Evolutionary conservation across 805 yeast genomes (phyloP).

Genomic region (Ogataea parapolymorpha): DNA sequence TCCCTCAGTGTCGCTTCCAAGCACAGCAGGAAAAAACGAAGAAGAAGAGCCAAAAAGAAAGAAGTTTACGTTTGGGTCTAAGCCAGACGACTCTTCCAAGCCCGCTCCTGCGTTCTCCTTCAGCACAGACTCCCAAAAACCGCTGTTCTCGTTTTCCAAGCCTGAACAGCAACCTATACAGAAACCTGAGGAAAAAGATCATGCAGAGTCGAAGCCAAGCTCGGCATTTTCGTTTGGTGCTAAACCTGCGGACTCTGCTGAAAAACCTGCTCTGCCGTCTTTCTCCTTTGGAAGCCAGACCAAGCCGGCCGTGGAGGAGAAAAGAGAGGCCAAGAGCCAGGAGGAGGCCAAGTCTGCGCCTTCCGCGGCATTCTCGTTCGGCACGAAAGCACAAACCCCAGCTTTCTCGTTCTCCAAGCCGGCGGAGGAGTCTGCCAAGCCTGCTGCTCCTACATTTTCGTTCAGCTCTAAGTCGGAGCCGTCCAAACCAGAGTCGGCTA

Average conservation of each 20-base stretch:
- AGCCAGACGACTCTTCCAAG: background rate
- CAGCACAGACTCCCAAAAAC: background rate
- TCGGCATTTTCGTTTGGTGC: slow-evolving; percentile 1
- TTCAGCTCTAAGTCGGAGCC: background rate
- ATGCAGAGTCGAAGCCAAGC: background rate
- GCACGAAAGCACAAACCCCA: background rate
- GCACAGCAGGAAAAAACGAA: background rate
- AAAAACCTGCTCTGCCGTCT: no score
- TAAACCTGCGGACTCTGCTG: background rate
- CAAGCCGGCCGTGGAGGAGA: background rate
- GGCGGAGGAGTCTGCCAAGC: background rate
- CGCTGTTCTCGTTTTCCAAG: slow-evolving; percentile 3
- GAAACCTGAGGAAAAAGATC: background rate
- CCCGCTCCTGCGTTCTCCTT: background rate
- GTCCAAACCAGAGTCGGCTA: background rate
- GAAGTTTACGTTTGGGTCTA: background rate
- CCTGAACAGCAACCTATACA: background rate
- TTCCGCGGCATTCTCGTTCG: background rate
- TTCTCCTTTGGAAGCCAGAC: no score
- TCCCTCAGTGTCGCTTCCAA: background rate
- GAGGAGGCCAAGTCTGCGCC: background rate
- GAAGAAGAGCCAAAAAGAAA: slow-evolving; percentile 3
- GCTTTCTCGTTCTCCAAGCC: background rate
- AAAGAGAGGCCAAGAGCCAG: no score
- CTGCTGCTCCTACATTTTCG: background rate